Conservation (phyloP, 352 stramenopile genomes). For the Globisporangium takayamanum region DNA sequence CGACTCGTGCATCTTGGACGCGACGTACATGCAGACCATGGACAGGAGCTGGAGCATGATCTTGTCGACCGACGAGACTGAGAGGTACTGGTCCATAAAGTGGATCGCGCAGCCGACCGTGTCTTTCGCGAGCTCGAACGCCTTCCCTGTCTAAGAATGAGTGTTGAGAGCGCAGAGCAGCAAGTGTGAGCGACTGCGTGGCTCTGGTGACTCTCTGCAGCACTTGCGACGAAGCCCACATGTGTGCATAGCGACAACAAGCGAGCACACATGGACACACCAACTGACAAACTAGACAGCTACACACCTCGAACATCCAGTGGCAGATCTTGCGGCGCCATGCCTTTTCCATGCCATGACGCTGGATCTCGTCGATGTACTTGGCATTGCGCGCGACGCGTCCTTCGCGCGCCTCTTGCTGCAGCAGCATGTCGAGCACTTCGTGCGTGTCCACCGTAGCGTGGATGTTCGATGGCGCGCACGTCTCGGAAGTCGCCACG, state of each 20-base stretch:
- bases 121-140: conserved; percentile 39
- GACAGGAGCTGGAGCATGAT: conserved; percentile 47
- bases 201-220: not conserved
- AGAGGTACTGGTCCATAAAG: conserved; percentile 46
- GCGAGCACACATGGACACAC: not conserved
- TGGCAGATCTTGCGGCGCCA: conserved; percentile 40
- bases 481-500: not conserved
- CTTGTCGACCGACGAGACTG: conserved; percentile 36
- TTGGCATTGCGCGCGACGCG: conserved; percentile 15
- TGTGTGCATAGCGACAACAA: not conserved
- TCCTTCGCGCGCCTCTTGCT: conserved; percentile 20
- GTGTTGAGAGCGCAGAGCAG: not conserved
- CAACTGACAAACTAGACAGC: not conserved
- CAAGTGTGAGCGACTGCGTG: not conserved
- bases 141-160: conserved; percentile 28
- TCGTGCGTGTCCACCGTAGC: conserved; percentile 13
- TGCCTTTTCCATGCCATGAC: conserved; percentile 32
- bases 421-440: conserved; percentile 19
- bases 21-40: conserved; percentile 42
- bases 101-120: conserved; percentile 36
- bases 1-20: conserved; percentile 50
- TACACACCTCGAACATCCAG: conserved; percentile 44
- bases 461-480: not conserved
- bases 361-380: conserved; percentile 29
- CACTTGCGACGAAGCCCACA: too few relatives aligned